phyloP scores from a whole-genome alignment of 1,284 basidiomycete species.

The Apiotrichum siamense region DNA sequence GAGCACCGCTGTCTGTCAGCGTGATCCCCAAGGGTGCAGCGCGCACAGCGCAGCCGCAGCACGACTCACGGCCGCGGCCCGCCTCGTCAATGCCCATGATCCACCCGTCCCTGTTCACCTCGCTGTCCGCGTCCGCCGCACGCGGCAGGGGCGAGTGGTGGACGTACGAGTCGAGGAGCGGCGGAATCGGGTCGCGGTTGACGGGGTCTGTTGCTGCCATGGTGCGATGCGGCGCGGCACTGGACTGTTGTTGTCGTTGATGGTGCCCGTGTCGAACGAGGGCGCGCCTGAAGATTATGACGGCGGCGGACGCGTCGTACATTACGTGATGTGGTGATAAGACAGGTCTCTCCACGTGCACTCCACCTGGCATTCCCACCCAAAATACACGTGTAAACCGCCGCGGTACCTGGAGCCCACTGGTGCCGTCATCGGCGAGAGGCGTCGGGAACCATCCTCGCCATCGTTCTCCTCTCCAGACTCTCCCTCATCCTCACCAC shows the following conservation, averaged over 20 bases:
- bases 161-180: slow-evolving; percentile 68
- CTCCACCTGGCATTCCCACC: no score
- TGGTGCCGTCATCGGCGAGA: no score
- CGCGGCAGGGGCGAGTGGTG: slow-evolving; percentile 74
- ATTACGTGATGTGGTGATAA: no score
- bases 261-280: background rate
- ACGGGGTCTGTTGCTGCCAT: slow-evolving; percentile 34
- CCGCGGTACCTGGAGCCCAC: no score
- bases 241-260: background rate
- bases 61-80: slow-evolving; percentile 65
- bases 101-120: slow-evolving; percentile 53
- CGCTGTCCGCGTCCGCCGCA: slow-evolving; percentile 37
- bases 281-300: no score
- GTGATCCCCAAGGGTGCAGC: no score
- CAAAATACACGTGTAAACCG: no score
- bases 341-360: no score
- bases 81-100: slow-evolving; percentile 95
- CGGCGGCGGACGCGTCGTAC: no score
- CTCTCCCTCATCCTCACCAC: background rate
- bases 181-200: slow-evolving; percentile 53
- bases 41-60: no score
- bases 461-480: no score
- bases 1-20: slow-evolving; percentile 9
- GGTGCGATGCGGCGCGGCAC: background rate
- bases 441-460: no score